phyloP scores from a whole-genome alignment of 2,329 filamentous ascomycete genomes.

The Sclerotinia borealis region DNA sequence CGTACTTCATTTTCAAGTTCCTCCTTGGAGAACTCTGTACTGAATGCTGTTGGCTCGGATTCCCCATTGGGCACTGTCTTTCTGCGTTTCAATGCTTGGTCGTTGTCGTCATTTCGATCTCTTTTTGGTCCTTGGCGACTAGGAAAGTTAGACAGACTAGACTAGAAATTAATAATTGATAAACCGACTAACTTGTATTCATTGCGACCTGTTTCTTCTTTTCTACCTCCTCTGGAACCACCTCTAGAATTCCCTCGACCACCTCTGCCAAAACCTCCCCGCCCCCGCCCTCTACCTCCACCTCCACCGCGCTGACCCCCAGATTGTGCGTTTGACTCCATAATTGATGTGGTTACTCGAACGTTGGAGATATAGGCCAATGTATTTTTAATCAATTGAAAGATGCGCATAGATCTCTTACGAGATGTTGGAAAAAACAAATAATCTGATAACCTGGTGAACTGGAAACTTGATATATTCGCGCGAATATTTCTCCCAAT shows the following conservation, averaged over 20 bases:
- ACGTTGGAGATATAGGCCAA: not conserved
- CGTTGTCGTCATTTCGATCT: conserved; percentile 43
- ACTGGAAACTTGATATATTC: not conserved
- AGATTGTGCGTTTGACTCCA: conserved; percentile 15
- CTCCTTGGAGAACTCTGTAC: conserved; percentile 57
- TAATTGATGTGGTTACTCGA: conserved; percentile 13
- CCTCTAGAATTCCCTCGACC: conserved; percentile 36
- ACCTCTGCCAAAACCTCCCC: conserved; percentile 19
- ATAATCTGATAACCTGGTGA: not conserved
- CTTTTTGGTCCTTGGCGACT: conserved; percentile 49
- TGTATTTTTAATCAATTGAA: not conserved
- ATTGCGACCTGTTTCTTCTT: conserved; percentile 58
- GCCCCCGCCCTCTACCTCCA: conserved; percentile 21
- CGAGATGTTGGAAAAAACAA: not conserved
- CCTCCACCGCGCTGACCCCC: conserved; percentile 16
- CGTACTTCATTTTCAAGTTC: conserved; percentile 85
- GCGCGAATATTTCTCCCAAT: not conserved
- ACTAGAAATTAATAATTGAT: not conserved
- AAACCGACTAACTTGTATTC: conserved; percentile 53
- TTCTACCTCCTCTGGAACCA: conserved; percentile 47
- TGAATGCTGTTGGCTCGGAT: conserved; percentile 29
- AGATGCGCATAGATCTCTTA: not conserved
- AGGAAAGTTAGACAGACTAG: conserved; percentile 41
- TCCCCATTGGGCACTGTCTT: conserved; percentile 39
- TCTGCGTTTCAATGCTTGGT: conserved; percentile 49